Conservation (phyloP, 2,329 filamentous ascomycete species). For the Chlorencoelia australis region DNA sequence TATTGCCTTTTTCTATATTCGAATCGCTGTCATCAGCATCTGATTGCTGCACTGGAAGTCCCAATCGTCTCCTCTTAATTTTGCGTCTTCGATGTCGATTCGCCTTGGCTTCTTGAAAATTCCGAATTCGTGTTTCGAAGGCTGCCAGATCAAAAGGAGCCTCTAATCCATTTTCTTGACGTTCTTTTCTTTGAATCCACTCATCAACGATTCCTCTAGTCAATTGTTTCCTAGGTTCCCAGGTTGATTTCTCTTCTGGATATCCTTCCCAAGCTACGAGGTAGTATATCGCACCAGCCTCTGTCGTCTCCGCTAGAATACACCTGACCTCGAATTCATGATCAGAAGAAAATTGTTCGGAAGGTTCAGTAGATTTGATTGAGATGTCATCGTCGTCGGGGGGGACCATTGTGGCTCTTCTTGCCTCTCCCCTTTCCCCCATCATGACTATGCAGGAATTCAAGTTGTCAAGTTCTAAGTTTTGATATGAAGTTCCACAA, state of each 20-base stretch:
- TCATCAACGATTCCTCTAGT: constrained; percentile 28
- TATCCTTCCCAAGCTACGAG: constrained; percentile 58
- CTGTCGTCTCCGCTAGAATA: constrained; percentile 38
- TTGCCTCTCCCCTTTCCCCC: no score
- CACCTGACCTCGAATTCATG: constrained; percentile 32
- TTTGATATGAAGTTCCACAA: no score
- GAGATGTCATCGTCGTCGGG: constrained; percentile 45
- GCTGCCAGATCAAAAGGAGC: constrained; percentile 15
- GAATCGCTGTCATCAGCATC: constrained; percentile 15
- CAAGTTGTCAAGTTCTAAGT: no score
- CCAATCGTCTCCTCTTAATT: constrained; percentile 12
- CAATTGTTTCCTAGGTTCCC: constrained; percentile 39
- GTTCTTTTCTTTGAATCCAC: constrained; percentile 21
- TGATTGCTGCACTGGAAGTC: constrained; percentile 8
- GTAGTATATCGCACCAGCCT: constrained; percentile 34
- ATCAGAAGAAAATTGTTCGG: constrained; percentile 9
- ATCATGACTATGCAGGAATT: no score
- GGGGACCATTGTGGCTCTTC: no score
- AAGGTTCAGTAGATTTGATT: constrained; percentile 48
- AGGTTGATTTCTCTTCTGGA: constrained; percentile 43
- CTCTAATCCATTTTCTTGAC: constrained; percentile 12
- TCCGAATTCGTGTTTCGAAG: constrained; percentile 11
- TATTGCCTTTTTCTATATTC: no score
- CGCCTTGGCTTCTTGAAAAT: constrained; percentile 10
- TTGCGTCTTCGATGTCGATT: constrained; percentile 14